These are phyloP conservation scores for Saccharomycopsis selenospora DNA, from an alignment of 805 yeast genomes.

Conservation along the genomic window DNA sequence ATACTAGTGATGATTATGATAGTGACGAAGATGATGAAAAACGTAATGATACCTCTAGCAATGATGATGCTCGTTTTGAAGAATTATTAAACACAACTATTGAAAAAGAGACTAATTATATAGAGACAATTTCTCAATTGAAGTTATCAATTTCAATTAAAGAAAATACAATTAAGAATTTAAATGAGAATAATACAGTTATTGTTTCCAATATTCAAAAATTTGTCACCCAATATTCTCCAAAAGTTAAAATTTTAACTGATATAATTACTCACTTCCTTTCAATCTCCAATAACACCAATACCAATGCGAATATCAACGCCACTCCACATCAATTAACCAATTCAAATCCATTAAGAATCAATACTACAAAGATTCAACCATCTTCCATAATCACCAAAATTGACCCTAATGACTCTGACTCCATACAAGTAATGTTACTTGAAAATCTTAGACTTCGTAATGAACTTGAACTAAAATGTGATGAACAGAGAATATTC, in stretches of 20 bases:
- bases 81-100: not conserved
- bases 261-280: not conserved
- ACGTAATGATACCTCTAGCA: not conserved
- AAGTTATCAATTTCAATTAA: not conserved
- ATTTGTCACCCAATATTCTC: not conserved
- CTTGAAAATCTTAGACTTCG: conserved; percentile 11
- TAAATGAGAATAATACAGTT: not conserved
- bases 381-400: not conserved
- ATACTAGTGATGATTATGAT: no score
- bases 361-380: not conserved
- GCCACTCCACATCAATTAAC: no score
- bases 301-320: no score
- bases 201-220: not conserved
- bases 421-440: not conserved
- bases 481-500: conserved; percentile 6
- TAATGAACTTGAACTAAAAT: conserved; percentile 9
- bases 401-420: not conserved
- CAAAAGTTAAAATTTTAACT: not conserved
- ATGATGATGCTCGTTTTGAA: not conserved
- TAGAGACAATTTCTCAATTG: not conserved
- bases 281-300: no score
- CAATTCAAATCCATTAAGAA: not conserved
- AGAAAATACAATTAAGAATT: not conserved
- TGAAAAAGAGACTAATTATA: not conserved
- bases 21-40: no score